phyloP scores from a whole-genome alignment of 352 stramenopile species.

The Pythium rishiriense region DNA sequence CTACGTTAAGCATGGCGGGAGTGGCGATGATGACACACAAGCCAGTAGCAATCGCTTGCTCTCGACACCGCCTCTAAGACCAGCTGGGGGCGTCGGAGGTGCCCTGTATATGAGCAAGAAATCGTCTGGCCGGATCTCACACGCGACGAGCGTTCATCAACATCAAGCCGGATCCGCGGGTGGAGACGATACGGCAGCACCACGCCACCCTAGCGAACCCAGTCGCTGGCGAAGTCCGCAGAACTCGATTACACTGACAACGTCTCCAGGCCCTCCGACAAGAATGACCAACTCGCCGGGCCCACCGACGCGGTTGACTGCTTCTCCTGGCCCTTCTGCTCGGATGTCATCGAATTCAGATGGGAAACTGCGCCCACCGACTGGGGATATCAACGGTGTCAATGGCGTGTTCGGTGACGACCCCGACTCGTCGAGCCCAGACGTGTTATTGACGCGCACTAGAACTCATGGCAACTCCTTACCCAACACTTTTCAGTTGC shows the following conservation, averaged over 20 bases:
- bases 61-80: constrained; percentile 49
- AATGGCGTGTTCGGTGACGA: constrained; percentile 1
- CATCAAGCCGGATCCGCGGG: neutral
- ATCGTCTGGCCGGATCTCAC: neutral
- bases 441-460: constrained; percentile 37
- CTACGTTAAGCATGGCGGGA: constrained; percentile 15
- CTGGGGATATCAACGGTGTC: neutral
- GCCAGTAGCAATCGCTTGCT: constrained; percentile 27
- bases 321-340: neutral
- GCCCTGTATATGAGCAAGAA: constrained; percentile 9
- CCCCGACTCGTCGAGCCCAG: constrained; percentile 10
- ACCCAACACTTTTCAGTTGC: constrained; percentile 57
- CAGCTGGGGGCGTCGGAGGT: neutral
- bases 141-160: neutral
- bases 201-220: neutral
- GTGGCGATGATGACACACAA: constrained; percentile 46
- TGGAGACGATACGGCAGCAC: neutral
- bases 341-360: constrained; percentile 19
- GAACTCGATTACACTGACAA: neutral
- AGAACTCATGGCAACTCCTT: constrained; percentile 58
- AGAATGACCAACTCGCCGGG: neutral
- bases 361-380: neutral
- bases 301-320: neutral
- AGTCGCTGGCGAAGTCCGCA: constrained; percentile 26
- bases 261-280: constrained; percentile 13